Evolutionary conservation across 108 stramenopile genomes (phyloP).

Genomic region (Mayamaea pseudoterrestris): DNA sequence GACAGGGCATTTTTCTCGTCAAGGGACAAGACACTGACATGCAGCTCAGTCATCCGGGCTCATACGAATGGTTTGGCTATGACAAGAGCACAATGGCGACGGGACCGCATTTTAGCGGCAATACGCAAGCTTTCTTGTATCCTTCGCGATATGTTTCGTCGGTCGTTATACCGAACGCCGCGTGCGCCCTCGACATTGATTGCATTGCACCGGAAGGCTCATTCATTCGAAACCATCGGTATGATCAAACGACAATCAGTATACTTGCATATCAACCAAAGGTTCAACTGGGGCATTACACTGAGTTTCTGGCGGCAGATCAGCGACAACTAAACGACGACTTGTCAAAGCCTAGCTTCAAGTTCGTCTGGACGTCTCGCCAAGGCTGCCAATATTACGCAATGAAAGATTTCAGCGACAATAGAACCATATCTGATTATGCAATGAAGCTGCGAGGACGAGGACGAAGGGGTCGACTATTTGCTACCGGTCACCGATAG

Average conservation of each 20-base stretch:
- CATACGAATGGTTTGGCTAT: constrained; percentile 16
- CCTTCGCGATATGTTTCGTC: constrained; percentile 21
- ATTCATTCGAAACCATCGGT: constrained; percentile 10
- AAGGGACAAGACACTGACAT: constrained; percentile 22
- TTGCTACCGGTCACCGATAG: no score
- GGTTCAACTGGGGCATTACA: constrained; percentile 6
- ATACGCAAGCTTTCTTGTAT: constrained; percentile 18
- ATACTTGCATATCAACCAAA: constrained; percentile 20
- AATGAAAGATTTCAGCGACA: no score
- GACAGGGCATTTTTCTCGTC: constrained; percentile 21
- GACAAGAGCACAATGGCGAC: constrained; percentile 11
- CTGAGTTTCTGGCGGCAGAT: constrained; percentile 1
- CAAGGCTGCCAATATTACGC: background rate
- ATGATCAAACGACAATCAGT: constrained; percentile 22
- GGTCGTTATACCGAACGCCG: constrained; percentile 17
- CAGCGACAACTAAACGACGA: background rate
- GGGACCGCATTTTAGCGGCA: constrained; percentile 22
- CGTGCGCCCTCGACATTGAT: constrained; percentile 17
- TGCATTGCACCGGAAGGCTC: constrained; percentile 16
- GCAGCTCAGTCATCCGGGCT: constrained; percentile 11
- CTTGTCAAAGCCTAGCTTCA: background rate
- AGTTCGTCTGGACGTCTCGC: constrained; percentile 1
- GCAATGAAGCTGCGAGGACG: no score
- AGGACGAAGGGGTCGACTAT: no score
- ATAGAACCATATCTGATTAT: no score